phyloP scores from a whole-genome alignment of 371 early-diverging fungal genomes.

The Haplosporangium sp. region DNA sequence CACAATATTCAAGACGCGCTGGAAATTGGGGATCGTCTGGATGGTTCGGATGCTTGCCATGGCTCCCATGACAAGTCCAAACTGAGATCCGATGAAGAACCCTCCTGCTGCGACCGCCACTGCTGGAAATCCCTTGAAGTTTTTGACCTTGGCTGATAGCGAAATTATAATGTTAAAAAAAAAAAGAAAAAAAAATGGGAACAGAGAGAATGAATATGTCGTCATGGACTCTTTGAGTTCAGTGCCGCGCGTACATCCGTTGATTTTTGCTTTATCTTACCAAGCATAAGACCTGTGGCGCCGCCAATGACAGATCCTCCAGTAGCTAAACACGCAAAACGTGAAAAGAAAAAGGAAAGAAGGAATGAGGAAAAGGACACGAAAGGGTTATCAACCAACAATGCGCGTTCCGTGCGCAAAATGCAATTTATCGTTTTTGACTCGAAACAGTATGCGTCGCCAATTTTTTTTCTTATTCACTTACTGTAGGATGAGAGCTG shows the following conservation, averaged over 20 bases:
- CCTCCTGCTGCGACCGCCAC: slow-evolving; percentile 33
- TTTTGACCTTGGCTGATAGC: slow-evolving; percentile 31
- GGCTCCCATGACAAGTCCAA: slow-evolving; percentile 42
- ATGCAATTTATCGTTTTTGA: not conserved
- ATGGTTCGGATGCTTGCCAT: slow-evolving; percentile 46
- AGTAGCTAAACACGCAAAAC: slow-evolving; percentile 18
- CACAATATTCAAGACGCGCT: slow-evolving; percentile 44
- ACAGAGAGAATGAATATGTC: not conserved
- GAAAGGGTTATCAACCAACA: not conserved
- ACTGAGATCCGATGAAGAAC: slow-evolving; percentile 35
- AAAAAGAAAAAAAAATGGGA: not conserved
- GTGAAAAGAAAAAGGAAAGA: not conserved
- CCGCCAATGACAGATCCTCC: slow-evolving; percentile 38
- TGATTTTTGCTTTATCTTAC: slow-evolving; percentile 9
- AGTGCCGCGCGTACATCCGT: not conserved
- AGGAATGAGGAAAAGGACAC: not conserved
- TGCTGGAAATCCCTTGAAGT: slow-evolving; percentile 32
- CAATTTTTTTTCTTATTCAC: not conserved
- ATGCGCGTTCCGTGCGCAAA: too few relatives aligned
- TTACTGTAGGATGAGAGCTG: slow-evolving; percentile 46
- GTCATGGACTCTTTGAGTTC: not conserved
- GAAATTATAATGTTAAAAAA: not conserved
- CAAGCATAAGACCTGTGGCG: slow-evolving; percentile 28
- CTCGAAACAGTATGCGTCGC: not conserved
- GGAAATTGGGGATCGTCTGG: slow-evolving; percentile 49